These are phyloP conservation scores for Sporothrix curviconia DNA, from an alignment of 2,329 filamentous ascomycete genomes.

Conservation along the genomic window DNA sequence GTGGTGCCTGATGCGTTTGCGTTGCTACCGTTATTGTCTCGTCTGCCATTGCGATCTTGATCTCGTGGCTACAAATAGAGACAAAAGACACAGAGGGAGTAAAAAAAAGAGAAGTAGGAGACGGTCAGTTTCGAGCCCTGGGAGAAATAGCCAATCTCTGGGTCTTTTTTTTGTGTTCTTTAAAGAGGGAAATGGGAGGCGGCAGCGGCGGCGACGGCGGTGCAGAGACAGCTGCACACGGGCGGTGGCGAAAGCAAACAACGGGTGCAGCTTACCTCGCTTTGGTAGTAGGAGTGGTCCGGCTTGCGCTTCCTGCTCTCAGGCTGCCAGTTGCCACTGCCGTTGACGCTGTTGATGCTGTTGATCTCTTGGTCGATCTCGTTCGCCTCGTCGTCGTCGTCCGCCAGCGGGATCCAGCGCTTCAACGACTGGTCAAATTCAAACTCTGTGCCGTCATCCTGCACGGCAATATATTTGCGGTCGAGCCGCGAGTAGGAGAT, in stretches of 20 bases:
- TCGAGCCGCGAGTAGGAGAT: constrained; percentile 83
- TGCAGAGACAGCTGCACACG: constrained; percentile 8
- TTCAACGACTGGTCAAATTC: constrained; percentile 67
- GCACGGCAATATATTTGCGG: constrained; percentile 75
- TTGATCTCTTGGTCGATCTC: too few species aligned
- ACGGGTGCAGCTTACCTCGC: constrained; percentile 37
- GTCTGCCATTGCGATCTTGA: constrained; percentile 8
- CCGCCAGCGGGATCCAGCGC: constrained; percentile 62
- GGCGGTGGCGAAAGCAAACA: constrained; percentile 3
- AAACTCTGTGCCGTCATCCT: constrained; percentile 77
- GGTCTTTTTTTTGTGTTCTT: neutral
- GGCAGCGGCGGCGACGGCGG: neutral
- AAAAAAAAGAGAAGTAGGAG: neutral
- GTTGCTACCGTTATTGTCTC: neutral
- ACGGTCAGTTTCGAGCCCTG: constrained; percentile 3
- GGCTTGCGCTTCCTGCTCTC: constrained; percentile 36
- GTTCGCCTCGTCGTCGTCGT: constrained; percentile 21
- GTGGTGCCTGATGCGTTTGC: neutral
- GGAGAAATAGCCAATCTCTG: too few species aligned
- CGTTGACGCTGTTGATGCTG: constrained; percentile 1
- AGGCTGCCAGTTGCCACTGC: constrained; percentile 19
- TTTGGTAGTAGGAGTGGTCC: constrained; percentile 29
- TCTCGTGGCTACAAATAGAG: constrained; percentile 3
- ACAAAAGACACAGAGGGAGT: neutral
- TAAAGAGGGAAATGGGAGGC: neutral